These are phyloP conservation scores for Naganishia sp. DNA, from an alignment of 1,284 basidiomycete species.

Conservation along the genomic window DNA sequence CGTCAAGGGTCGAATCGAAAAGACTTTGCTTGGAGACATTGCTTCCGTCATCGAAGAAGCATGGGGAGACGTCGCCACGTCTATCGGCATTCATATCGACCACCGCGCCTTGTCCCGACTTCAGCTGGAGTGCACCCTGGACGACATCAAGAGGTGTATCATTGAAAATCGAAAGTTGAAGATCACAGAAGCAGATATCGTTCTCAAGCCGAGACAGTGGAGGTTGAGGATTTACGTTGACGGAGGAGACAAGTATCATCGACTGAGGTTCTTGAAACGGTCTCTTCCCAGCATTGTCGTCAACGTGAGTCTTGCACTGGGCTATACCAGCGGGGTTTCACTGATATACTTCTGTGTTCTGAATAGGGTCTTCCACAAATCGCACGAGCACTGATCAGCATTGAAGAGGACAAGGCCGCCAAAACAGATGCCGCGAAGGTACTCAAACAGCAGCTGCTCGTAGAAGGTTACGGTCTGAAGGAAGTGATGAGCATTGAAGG, in stretches of 20 bases:
- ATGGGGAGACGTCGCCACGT: slow-evolving; percentile 89
- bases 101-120: slow-evolving; percentile 71
- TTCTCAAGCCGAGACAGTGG: slow-evolving; percentile 70
- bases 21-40: slow-evolving; percentile 90
- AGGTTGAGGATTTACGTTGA: slow-evolving; percentile 85
- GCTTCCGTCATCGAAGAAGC: slow-evolving; percentile 92
- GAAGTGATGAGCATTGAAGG: slow-evolving; percentile 98
- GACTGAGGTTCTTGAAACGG: slow-evolving; percentile 79
- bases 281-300: slow-evolving; percentile 80
- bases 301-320: slow-evolving; percentile 61
- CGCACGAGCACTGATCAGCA: slow-evolving; percentile 87
- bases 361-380: slow-evolving; percentile 76
- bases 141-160: slow-evolving; percentile 91
- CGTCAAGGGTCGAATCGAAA: slow-evolving; percentile 94
- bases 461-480: slow-evolving; percentile 96
- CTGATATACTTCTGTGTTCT: background rate
- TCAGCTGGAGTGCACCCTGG: slow-evolving; percentile 86
- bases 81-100: slow-evolving; percentile 91
- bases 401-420: slow-evolving; percentile 69
- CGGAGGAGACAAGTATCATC: slow-evolving; percentile 82
- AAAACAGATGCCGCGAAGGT: slow-evolving; percentile 23
- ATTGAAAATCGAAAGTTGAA: slow-evolving; percentile 86
- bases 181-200: slow-evolving; percentile 80
- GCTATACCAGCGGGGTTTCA: no score
- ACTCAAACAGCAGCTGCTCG: slow-evolving; percentile 70